phyloP scores from a whole-genome alignment of 371 early-diverging fungal genomes.

The Dichotomocladium elegans region DNA sequence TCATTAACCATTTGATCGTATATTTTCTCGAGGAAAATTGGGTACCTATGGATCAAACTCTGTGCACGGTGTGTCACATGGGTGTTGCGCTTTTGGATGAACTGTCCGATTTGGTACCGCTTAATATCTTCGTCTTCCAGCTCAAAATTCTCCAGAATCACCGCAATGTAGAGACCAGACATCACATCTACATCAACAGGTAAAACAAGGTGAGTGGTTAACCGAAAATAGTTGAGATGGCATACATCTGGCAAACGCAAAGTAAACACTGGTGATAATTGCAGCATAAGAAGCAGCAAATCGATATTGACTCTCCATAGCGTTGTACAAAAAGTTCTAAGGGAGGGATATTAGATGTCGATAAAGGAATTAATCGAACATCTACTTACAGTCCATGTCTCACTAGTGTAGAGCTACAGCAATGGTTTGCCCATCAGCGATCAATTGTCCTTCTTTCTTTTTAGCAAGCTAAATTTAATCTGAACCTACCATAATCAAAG shows the following conservation, averaged over 20 bases:
- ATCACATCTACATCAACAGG: too few relatives aligned
- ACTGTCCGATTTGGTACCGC: slow-evolving; percentile 55
- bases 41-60: slow-evolving; percentile 23
- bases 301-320: slow-evolving; percentile 46
- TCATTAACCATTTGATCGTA: background rate
- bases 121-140: slow-evolving; percentile 57
- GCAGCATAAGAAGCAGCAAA: slow-evolving; percentile 46
- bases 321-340: slow-evolving; percentile 46
- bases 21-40: background rate
- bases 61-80: slow-evolving; percentile 27
- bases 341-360: background rate
- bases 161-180: slow-evolving; percentile 62
- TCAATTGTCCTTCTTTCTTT: background rate
- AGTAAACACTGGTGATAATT: slow-evolving; percentile 43
- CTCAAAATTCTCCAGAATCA: slow-evolving; percentile 63
- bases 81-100: slow-evolving; percentile 43
- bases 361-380: background rate
- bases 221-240: too few relatives aligned
- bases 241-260: slow-evolving; percentile 56
- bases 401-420: slow-evolving; percentile 49
- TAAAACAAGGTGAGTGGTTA: too few relatives aligned
- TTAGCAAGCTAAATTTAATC: background rate
- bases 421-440: background rate
- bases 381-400: slow-evolving; percentile 52
- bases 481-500: slow-evolving; percentile 45